Conservation (phyloP, 2,329 filamentous ascomycete genomes). For the Epicoccum sorghinum region DNA sequence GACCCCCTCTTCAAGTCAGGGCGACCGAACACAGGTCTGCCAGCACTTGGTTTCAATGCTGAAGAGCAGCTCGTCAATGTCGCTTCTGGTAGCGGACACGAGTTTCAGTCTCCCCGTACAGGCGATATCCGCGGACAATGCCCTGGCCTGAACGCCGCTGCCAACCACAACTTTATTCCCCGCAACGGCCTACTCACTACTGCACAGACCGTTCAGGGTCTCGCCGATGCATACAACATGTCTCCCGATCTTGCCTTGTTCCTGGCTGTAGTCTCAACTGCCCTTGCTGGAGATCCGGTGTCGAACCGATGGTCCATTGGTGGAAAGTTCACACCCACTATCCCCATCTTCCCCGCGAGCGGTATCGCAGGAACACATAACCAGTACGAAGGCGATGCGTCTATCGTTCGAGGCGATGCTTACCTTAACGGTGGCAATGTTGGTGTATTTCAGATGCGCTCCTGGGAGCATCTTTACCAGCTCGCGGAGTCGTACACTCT, state of each 20-base stretch:
- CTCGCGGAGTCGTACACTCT: conserved; percentile 20
- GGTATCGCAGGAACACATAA: conserved; percentile 26
- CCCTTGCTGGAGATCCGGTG: conserved; percentile 22
- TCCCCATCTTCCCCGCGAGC: conserved; percentile 21
- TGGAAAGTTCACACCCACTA: conserved; percentile 19
- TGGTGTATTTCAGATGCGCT: conserved; percentile 26
- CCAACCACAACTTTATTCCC: conserved; percentile 43
- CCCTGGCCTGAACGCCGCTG: conserved; percentile 39
- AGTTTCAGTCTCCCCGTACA: conserved; percentile 7
- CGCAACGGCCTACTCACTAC: conserved; percentile 32
- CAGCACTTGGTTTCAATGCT: conserved; percentile 11
- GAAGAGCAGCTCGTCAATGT: conserved; percentile 19
- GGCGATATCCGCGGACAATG: conserved; percentile 35
- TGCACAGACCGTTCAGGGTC: conserved; percentile 19
- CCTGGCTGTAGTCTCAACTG: conserved; percentile 20
- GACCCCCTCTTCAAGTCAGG: conserved; percentile 13
- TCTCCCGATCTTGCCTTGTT: conserved; percentile 20
- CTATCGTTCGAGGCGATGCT: conserved; percentile 25
- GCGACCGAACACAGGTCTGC: conserved; percentile 17
- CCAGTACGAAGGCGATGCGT: conserved; percentile 27
- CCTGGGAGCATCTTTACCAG: conserved; percentile 19
- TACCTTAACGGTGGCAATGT: conserved; percentile 23
- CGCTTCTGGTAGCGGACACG: conserved; percentile 13
- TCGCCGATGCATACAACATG: conserved; percentile 23
- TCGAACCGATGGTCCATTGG: conserved; percentile 22